Evolutionary conservation across 176 grass and related monocot species (phyloP), one percentile per base, ranked within the genome.

Genomic region (Aegilops bicornis): DNA sequence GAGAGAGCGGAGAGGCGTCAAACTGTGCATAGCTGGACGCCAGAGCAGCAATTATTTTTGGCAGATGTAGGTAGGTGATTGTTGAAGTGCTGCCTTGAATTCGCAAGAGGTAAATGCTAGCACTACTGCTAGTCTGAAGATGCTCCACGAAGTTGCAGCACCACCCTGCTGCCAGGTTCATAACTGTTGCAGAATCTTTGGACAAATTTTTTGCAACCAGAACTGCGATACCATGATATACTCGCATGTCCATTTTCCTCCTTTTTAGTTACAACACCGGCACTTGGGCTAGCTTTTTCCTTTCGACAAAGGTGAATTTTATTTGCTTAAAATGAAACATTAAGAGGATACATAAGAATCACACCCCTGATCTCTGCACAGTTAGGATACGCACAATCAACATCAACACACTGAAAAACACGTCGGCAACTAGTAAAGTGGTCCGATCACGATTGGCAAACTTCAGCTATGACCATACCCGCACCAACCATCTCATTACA

Each of bases 151-250:
- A 77, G 61, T 82, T 50, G 79, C 64, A 66, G 79, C 86, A 60
- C 23, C 17, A 37, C 40, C 80, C 27, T 76, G 14, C 70, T 58
- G 60, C 60, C 23, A 76, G 7, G 24, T 40, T 66, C 42, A 82
- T 66, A 65, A 77, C 39, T 66, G 83, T 50, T 65, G 79, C 40
- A 62, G 54, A 72, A 88, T 80, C 67, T 80, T 42, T 84, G 76
- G 66, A 80, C 82, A 89, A 58, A 76, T 56, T 40, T 40, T 84
- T 68, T 11, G 31, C 78, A 81, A 22, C 60, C 42, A 60, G 40
- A 87, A 66, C 71, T 40, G 23, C 4, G 61, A 73, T 22, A n/a
- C 65, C 13, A 31, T 22, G 25, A 23, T 15, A 9, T 65, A 24
- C 47, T 73, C 59, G 81, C 71, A 47, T 88, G 47, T 40, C 8